Base-by-base conservation (phyloP, 1,284 basidiomycete species). In the Pseudozyma pruni region DNA sequence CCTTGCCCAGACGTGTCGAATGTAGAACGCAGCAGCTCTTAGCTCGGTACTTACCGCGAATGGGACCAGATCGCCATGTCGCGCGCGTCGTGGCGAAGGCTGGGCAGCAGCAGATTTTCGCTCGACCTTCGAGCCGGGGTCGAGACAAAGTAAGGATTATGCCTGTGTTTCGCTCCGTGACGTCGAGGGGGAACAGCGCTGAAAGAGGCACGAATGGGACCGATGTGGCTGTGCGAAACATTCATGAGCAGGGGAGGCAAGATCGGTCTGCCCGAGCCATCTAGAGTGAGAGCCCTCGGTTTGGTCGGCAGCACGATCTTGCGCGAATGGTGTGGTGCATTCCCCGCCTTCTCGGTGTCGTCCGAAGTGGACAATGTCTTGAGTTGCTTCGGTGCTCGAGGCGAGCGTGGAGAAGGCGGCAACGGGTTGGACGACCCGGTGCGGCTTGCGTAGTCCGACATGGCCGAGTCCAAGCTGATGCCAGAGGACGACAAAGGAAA, bases 61-160 rank as follows among this genome's bases (percentile, higher is more conserved):
- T 48, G 49, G 11, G 60, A 46, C 33, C 40, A 40, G 7, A 4
- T 17, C 9, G 2, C 46, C 31, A 16, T 27, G 11, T 20, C 33
- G 31, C 2, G 46, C 27, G 13, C 46, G 33, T n/a, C 50, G 35
- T 11, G 38, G 29, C n/a, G 49, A 38, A 40, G 27, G 17, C 13
- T 31, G 7, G 44, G 29, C 20, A 46, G 61, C 3, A 39, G 17
- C 17, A 50, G 41, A 42, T 50, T 35, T n/a, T 46, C 56, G 22
- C 29, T 6, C 8, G 51, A 41, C 40, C 29, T 53, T 22, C 47
- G 45, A 7, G 27, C 29, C 16, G 41, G 55, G 10, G 47, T 38
- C 1, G 46, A 41, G 8, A 51, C 9, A 19, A 50, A 55, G 55
- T 58, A 66, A 8, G 62, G 62, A 27, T 47, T 66, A 46, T 34